phyloP scores from a whole-genome alignment of 2,329 filamentous ascomycete genomes.

The Hymenoscyphus scutula region DNA sequence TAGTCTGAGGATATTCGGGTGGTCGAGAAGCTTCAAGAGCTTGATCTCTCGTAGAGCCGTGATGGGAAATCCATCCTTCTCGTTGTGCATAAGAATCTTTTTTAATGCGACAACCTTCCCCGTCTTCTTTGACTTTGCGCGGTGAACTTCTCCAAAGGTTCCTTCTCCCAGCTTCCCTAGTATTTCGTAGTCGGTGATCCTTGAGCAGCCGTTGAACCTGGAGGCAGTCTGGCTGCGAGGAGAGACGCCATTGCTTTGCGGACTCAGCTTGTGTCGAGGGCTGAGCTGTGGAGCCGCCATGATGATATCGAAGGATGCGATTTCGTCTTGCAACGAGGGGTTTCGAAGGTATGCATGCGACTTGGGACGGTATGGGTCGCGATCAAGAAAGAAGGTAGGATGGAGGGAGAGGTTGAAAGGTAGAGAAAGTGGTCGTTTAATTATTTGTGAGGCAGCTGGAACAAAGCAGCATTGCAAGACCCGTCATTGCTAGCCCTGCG shows the following conservation, averaged over 20 bases:
- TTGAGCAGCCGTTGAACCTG: conserved; percentile 81
- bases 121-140: conserved; percentile 73
- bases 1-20: conserved; percentile 80
- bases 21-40: conserved; percentile 89
- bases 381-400: not conserved
- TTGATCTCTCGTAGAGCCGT: conserved; percentile 97
- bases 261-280: conserved; percentile 18
- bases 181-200: conserved; percentile 76
- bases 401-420: not conserved
- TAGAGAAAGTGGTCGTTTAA: not conserved
- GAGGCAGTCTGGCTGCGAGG: conserved; percentile 55
- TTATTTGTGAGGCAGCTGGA: not conserved
- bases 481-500: not conserved
- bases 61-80: conserved; percentile 99
- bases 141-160: conserved; percentile 96
- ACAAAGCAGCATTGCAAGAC: not conserved
- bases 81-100: conserved; percentile 99
- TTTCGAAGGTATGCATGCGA: not conserved
- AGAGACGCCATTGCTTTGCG: conserved; percentile 40
- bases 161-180: conserved; percentile 86
- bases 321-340: not conserved
- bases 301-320: conserved; percentile 1
- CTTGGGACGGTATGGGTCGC: not conserved
- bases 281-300: conserved; percentile 25
- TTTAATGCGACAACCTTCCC: conserved; percentile 83